These are phyloP conservation scores for Taxillus chinensis DNA, from an alignment of 164 flowering plant genomes.

Conservation along the genomic window DNA sequence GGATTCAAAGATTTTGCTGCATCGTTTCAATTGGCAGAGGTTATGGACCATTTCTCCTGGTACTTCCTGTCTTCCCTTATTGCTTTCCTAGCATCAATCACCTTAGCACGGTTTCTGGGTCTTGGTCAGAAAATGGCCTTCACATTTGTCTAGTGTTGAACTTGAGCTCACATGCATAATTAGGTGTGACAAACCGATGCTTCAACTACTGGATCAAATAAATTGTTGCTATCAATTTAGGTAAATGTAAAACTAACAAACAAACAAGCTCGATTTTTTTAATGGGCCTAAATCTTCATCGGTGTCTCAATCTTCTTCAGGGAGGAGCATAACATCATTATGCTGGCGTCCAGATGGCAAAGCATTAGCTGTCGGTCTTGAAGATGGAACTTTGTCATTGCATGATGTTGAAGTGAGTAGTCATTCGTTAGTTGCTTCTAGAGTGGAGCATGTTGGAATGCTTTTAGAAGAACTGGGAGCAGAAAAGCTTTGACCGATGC, in stretches of 20 bases:
- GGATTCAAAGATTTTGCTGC: conserved; percentile 76
- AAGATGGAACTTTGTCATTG: conserved; percentile 79
- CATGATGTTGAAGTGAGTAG: conserved; percentile 83
- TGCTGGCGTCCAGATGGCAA: conserved; percentile 99
- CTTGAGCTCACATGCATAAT: too few species aligned
- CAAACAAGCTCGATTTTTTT: too few species aligned
- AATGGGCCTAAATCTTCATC: too few species aligned
- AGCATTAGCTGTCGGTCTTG: conserved; percentile 86
- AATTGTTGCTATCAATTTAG: too few species aligned
- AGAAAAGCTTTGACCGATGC: too few species aligned
- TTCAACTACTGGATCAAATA: too few species aligned
- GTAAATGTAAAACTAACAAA: too few species aligned
- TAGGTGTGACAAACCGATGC: too few species aligned
- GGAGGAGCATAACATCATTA: conserved; percentile 62
- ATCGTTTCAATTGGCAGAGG: conserved; percentile 97
- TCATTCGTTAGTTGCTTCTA: neutral
- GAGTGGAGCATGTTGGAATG: neutral
- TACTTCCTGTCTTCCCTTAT: conserved; percentile 10
- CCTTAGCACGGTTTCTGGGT: neutral
- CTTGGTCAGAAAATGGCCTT: neutral
- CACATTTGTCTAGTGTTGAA: too few species aligned
- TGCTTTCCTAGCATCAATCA: neutral
- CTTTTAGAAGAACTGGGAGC: too few species aligned
- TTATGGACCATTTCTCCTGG: conserved; percentile 83
- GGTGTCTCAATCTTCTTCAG: conserved; percentile 18